Evolutionary conservation across 768 basidiomycete genomes (phyloP), one percentile per base, ranked within the genome.

Genomic region (Hypholoma fasciculare): DNA sequence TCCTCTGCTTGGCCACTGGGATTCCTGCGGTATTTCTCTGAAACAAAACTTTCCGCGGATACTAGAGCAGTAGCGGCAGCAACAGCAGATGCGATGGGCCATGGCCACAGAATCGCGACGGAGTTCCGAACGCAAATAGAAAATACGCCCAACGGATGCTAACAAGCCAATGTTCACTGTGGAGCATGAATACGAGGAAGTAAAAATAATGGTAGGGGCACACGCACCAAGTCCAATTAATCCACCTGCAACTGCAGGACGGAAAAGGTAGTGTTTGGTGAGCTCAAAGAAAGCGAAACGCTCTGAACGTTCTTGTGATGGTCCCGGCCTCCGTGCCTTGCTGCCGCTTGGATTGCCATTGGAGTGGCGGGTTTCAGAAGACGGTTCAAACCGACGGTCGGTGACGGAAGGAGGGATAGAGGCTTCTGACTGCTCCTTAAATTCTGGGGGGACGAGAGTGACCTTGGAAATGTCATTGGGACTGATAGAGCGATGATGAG

Each of bases 131-230:
- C 82, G 74, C 3, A 76, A 77, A 71, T 90, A 91, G 63, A 88
- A 84, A 7, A 79, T 74, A 63, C 86, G 88, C 3, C 86, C 83
- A 19, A 83, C 76, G 8, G 82, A 81, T 1, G 82, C 82, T 26
- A 92, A 64, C 17, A 92, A 71, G 17, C 90, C 90, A 61, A 92
- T 72, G 70, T 92, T 92, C 49, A 89, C 89, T 90, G 56, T 0
- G 51, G 16, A 5, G 13, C 42, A 12, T 13, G 14, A 12, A 43
- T 40, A 36, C 43, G 9, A 42, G 55, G 14, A 27, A 38, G 30
- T 17, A 12, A 42, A 17, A 38, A 20, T 50, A 39, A n/a, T 38
- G 34, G 52, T 20, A 37, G 12, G 37, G 52, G 55, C 11, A 52
- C 27, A 75, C 82, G 16, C 61, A 89, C 90, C 78, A 46, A 92